phyloP scores from a whole-genome alignment of 805 yeast species.

The Wickerhamomyces queroliae region DNA sequence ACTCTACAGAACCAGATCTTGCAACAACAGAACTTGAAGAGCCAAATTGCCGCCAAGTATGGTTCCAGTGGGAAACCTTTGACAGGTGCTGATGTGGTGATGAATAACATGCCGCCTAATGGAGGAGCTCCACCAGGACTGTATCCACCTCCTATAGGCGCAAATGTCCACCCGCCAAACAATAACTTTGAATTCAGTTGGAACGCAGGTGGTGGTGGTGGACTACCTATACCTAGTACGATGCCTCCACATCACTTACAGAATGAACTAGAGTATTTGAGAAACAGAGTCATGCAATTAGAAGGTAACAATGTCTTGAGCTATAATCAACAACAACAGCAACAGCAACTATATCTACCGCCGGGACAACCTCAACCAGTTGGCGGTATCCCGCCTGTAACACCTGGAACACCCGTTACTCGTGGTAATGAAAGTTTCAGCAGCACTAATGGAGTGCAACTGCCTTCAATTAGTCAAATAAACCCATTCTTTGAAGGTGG shows the following conservation, averaged over 20 bases:
- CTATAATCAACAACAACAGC: background rate
- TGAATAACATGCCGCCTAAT: too few species aligned
- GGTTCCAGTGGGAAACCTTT: conserved; percentile 13
- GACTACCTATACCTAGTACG: background rate
- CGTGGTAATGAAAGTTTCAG: background rate
- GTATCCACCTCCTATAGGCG: background rate
- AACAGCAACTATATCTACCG: background rate
- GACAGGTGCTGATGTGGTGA: conserved; percentile 1
- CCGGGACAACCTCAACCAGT: too few species aligned
- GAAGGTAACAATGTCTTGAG: conserved; percentile 2
- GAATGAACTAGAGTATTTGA: conserved; percentile 9
- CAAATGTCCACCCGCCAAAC: background rate
- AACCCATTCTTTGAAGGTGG: background rate
- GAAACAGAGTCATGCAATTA: conserved; percentile 8
- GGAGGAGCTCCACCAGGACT: background rate
- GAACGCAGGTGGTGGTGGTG: background rate
- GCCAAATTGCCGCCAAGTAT: conserved; percentile 18
- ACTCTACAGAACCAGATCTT: conserved; percentile 13
- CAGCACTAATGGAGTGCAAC: background rate
- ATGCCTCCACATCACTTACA: conserved; percentile 8
- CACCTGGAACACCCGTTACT: background rate
- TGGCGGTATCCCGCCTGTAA: background rate
- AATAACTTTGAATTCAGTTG: background rate
- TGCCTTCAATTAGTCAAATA: background rate
- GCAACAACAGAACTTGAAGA: conserved; percentile 13